Conservation (phyloP, 345 rosid species). For the Acer yangbiense region DNA sequence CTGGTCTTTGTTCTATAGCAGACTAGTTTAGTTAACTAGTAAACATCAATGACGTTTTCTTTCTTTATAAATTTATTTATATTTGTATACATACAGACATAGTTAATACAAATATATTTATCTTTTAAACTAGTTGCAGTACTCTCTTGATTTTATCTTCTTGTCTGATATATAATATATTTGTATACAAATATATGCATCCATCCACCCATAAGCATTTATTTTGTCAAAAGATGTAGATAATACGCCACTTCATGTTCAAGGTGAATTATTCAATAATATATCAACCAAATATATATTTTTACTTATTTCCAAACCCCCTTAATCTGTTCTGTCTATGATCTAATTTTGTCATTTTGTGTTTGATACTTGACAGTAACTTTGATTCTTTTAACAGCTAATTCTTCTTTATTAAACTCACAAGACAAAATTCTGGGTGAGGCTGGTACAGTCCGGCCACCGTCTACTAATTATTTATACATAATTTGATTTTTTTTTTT, state of each 20-base stretch:
- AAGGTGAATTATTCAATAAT: no score
- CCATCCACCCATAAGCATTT: not conserved
- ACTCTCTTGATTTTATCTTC: not conserved
- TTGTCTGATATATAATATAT: not conserved
- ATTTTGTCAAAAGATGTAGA: not conserved
- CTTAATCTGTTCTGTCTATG: no score
- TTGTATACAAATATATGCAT: not conserved
- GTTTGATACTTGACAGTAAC: not conserved
- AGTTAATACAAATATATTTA: not conserved
- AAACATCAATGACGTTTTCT: not conserved
- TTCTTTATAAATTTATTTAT: not conserved
- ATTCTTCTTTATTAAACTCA: no score
- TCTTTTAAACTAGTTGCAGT: no score
- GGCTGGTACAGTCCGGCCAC: not conserved
- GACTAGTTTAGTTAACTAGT: not conserved
- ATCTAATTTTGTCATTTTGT: no score
- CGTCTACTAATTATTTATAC: no score
- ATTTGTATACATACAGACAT: no score
- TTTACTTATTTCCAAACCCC: no score
- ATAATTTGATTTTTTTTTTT: not conserved
- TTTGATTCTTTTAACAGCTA: no score
- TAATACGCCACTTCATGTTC: not conserved
- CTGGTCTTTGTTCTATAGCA: not conserved
- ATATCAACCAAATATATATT: no score
- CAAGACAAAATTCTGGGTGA: not conserved